Conservation (phyloP, 1,139 yeast species). For the Candida labiduridarum region DNA sequence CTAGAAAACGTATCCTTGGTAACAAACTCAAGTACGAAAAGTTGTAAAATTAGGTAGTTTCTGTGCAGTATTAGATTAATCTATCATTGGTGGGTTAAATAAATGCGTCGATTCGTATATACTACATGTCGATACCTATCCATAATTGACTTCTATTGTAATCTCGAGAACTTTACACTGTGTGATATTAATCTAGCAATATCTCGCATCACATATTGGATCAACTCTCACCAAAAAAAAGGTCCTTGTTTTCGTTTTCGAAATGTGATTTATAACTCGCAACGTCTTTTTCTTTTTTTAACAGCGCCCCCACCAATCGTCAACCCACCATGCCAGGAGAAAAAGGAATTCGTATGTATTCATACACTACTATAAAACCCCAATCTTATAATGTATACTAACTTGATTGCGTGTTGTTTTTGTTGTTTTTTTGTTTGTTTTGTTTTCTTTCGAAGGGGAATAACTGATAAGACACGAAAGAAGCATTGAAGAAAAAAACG, state of each 20-base stretch:
- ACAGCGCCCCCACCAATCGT: neutral
- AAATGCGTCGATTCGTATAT: too few species aligned
- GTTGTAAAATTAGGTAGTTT: conserved; percentile 11
- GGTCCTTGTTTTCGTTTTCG: too few species aligned
- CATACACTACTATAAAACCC: neutral
- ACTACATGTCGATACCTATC: too few species aligned
- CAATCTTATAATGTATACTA: neutral
- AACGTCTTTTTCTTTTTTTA: neutral
- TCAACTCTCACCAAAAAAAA: neutral
- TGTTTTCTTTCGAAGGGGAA: neutral
- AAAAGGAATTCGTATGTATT: conserved; percentile 4
- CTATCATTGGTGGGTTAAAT: too few species aligned
- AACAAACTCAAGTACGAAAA: conserved; percentile 28
- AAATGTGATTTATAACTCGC: too few species aligned
- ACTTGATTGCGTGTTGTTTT: neutral
- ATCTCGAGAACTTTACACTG: too few species aligned
- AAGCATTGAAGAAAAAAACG: neutral
- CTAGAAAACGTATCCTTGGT: conserved; percentile 31
- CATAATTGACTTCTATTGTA: too few species aligned
- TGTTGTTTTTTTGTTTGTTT: neutral
- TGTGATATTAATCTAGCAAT: too few species aligned
- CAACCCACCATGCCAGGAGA: conserved; percentile 4
- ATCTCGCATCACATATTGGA: too few species aligned
- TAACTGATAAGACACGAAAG: neutral
- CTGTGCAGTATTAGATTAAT: neutral